These are phyloP conservation scores for Rhodotorula kratochvilovae DNA, from an alignment of 768 basidiomycete genomes.

Conservation along the genomic window DNA sequence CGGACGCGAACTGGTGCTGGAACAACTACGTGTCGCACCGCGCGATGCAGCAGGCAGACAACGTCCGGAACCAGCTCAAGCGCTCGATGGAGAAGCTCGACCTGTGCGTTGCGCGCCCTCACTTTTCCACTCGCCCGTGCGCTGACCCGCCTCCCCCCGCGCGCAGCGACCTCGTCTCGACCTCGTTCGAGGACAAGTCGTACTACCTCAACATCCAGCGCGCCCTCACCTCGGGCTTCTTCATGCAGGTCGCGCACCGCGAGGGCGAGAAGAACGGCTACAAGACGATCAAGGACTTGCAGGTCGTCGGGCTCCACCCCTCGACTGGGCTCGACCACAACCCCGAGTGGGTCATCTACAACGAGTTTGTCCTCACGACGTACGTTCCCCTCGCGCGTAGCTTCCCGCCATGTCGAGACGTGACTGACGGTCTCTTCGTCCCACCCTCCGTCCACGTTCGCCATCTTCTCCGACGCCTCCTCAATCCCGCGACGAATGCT, in stretches of 20 bases:
- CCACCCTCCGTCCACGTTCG: no score
- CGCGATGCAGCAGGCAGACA: conserved; percentile 83
- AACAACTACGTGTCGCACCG: conserved; percentile 77
- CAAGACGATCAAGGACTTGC: conserved; percentile 89
- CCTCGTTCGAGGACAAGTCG: conserved; percentile 62
- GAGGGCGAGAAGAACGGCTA: conserved; percentile 79
- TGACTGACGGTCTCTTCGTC: no score
- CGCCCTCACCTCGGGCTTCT: conserved; percentile 85
- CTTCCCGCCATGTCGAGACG: no score
- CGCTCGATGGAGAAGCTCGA: conserved; percentile 72
- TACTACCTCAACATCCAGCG: conserved; percentile 70
- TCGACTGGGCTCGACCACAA: conserved; percentile 79
- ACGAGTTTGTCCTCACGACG: conserved; percentile 21
- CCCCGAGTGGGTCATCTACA: conserved; percentile 51
- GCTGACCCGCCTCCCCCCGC: not conserved
- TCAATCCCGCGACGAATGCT: conserved; percentile 58
- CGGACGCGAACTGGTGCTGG: conserved; percentile 85
- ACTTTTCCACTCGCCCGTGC: not conserved
- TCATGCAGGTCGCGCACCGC: conserved; percentile 96
- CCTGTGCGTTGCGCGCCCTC: conserved; percentile 11
- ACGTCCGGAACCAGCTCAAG: conserved; percentile 81
- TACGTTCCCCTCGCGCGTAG: no score
- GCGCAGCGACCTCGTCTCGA: conserved; percentile 59
- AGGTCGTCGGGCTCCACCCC: conserved; percentile 74
- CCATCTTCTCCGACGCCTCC: no score